These are phyloP conservation scores for Salicornia ramosissima DNA, from an alignment of 148 eudicot genomes.

Conservation along the genomic window DNA sequence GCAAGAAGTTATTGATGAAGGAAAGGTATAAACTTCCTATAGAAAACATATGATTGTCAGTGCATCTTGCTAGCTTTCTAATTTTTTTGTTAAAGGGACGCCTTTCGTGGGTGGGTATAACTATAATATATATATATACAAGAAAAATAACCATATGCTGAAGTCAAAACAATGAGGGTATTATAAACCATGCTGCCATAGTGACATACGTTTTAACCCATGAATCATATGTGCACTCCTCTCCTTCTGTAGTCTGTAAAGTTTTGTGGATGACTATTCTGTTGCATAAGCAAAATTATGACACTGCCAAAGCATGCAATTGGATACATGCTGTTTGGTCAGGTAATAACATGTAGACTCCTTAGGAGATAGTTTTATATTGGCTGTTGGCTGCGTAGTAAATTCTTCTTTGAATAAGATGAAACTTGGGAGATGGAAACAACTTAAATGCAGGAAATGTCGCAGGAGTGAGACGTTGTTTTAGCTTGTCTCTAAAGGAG, in stretches of 20 bases:
- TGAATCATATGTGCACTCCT: not conserved
- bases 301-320: not conserved
- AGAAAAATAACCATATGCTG: conserved; percentile 2
- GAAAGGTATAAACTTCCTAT: conserved; percentile 55
- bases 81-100: not conserved
- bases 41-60: not conserved
- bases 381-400: too few relatives aligned
- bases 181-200: not conserved
- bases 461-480: not conserved
- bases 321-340: not conserved
- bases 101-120: too few relatives aligned
- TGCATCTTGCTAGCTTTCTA: conserved; percentile 1
- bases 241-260: not conserved
- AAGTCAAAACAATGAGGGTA: not conserved
- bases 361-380: too few relatives aligned
- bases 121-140: too few relatives aligned
- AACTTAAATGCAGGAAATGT: not conserved
- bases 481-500: not conserved
- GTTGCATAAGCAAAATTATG: not conserved
- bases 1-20: conserved; percentile 80
- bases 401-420: not conserved
- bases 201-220: too few relatives aligned
- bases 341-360: not conserved
- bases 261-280: not conserved
- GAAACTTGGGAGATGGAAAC: not conserved